Evolutionary conservation across 2,329 filamentous ascomycete species (phyloP), one percentile per base, ranked within the genome.

Genomic region (Graphilbum ipis-grandicollis): DNA sequence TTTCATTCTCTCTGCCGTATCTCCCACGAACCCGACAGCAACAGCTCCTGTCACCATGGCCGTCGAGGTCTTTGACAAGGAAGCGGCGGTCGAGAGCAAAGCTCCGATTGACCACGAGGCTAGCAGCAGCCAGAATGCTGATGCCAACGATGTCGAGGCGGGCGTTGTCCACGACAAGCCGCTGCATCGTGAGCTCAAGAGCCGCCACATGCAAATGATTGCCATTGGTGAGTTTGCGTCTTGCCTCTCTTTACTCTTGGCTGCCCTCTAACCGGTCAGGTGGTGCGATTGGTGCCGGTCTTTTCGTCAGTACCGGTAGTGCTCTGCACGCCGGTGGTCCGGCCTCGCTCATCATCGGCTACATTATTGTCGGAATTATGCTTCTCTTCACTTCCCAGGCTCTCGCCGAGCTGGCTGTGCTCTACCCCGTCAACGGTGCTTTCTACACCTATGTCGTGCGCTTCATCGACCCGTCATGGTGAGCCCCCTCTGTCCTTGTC

Each of bases 281-380:
- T 37, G 59, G 59, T 48, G 55, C 59, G 13, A 62, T 63, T 34
- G 59, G 59, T 40, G 59, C 59, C 44, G 78, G 79, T 59, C 63
- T 83, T 9, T 83, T 83, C 52, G 74, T 84, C 40, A 70, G 75
- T 34, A 76, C 75, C 3, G 76, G 75, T 34, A 52, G 52, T 31
- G 73, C 74, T 26, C 56, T 80, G 36, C 57, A 63, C 19, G 58
- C 53, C n/a, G 76, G 74, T 48, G 77, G 76, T 19, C 77, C 75
- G 14, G 59, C 54, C 3, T 46, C 58, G 9, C 48, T 64, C 43
- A 49, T 66, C 26, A 60, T 67, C 43, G 59, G 59, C 44, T 75
- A 72, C 48, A 46, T 61, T 8, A 63, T 74, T 42, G 59, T 75
- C 46, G 69, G 70, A 40, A 39, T 62, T 46, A 71, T 75, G 64